Evolutionary conservation across 805 yeast genomes (phyloP), one percentile per base, ranked within the genome.

Genomic region (Saturnispora galanensis): DNA sequence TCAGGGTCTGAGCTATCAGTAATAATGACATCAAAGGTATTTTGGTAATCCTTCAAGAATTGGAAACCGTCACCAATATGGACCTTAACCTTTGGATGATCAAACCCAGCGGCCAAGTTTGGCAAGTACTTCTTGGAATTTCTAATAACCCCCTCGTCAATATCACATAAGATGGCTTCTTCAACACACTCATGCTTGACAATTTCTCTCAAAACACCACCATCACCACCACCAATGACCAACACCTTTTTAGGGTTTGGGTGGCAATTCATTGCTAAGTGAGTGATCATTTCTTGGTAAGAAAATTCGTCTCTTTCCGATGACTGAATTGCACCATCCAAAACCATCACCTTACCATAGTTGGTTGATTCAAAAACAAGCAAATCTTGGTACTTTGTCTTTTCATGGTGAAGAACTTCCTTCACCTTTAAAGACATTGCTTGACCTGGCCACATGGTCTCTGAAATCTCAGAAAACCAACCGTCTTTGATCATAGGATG

Each of bases 381-480:
- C 15, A 90, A 89, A 60, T 90, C 97, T 71, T 90, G 98, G 67
- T 84, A 90, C 65, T 81, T 76, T 49, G 96, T 85, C 65, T 81
- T 75, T 64, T 83, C 95, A 50, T 76, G 83, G 67, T 84, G 88
- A 53, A 90, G 73, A 43, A 90, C 76, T 65, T 88, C 79, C 54
- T 90, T 87, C 47, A 90, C 97, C 52, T 80, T 76, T 55, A 90
- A 73, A 42, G 88, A 77, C 93, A 93, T 81, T 55, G 97, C 97
- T 74, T 89, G 96, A 53, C 98, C 98, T 29, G 98, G 97, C 95
- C 96, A 90, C 86, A 87, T 84, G 62, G 95, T 85, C 65, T 89
- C 86, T 54, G 95, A 84, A 64, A 84, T 73, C 67, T 90, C 98
- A 58, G 90, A 80, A 70, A 90, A 90, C 98, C 98, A 90, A 60